Evolutionary conservation across 1,284 basidiomycete genomes (phyloP).

Genomic region (Anthracocystis panici-leucophaei): DNA sequence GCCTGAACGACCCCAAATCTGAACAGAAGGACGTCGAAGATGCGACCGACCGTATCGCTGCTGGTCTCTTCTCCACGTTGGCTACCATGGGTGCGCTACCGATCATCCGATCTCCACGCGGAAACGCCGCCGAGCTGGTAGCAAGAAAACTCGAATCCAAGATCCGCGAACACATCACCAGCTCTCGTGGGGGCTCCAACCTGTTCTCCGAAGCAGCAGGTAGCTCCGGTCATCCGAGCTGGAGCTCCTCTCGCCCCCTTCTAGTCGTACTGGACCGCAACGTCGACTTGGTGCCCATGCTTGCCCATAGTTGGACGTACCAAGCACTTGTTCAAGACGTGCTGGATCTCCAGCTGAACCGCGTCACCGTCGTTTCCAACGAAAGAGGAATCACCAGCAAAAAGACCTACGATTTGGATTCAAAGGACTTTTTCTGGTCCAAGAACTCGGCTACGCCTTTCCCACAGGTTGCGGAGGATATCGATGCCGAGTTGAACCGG

Average conservation of each 20-base stretch:
- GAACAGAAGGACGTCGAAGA: conserved; percentile 91
- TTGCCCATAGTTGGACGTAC: conserved; percentile 99
- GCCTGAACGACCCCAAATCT: conserved; percentile 91
- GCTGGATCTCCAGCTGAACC: conserved; percentile 94
- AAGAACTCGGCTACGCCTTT: conserved; percentile 96
- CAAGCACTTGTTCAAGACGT: conserved; percentile 98
- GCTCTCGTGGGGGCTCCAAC: conserved; percentile 72
- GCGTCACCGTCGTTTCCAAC: conserved; percentile 79
- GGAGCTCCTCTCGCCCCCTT: conserved; percentile 70
- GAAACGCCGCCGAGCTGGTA: conserved; percentile 98
- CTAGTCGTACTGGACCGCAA: conserved; percentile 94
- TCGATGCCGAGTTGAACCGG: conserved; percentile 87
- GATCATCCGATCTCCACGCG: conserved; percentile 91
- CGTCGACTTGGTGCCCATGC: conserved; percentile 91
- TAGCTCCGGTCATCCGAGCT: conserved; percentile 24
- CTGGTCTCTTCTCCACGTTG: conserved; percentile 91
- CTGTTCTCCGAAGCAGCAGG: conserved; percentile 66
- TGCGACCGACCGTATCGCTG: conserved; percentile 91
- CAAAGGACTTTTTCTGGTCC: conserved; percentile 99
- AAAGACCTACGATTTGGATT: conserved; percentile 86
- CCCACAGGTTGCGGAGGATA: conserved; percentile 98
- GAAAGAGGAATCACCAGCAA: conserved; percentile 48
- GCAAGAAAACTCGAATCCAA: conserved; percentile 93
- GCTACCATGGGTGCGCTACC: conserved; percentile 92
- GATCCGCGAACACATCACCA: conserved; percentile 90